Evolutionary conservation across 441 rosid genomes (phyloP).

Genomic region (Eruca vesicaria): DNA sequence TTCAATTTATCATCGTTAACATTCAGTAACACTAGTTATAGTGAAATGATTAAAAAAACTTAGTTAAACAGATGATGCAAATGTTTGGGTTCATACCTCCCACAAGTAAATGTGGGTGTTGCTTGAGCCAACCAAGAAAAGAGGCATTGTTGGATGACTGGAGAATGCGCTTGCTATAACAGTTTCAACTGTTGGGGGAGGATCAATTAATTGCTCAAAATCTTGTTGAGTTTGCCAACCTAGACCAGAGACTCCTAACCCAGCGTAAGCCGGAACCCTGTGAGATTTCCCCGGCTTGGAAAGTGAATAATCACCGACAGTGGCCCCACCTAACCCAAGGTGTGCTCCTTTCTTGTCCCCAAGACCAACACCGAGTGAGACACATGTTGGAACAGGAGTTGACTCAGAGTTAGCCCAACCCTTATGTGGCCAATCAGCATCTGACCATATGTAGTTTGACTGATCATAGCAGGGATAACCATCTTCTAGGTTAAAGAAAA

Average conservation of each 20-base stretch:
- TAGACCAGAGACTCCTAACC: constrained; percentile 67
- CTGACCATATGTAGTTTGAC: constrained; percentile 67
- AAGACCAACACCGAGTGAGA: constrained; percentile 79
- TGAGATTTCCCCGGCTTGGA: constrained; percentile 59
- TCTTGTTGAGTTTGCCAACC: constrained; percentile 90
- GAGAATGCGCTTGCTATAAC: constrained; percentile 80
- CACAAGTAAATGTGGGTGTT: constrained; percentile 89
- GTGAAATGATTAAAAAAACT: background rate
- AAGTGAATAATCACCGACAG: constrained; percentile 53
- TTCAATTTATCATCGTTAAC: background rate
- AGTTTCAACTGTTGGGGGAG: constrained; percentile 73
- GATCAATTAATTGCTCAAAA: constrained; percentile 70
- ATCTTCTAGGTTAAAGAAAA: constrained; percentile 73
- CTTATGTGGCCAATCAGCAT: constrained; percentile 89
- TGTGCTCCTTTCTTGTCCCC: constrained; percentile 77
- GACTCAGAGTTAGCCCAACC: constrained; percentile 91
- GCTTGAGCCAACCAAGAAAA: constrained; percentile 94
- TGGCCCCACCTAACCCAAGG: constrained; percentile 83
- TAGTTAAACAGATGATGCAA: constrained; percentile 5
- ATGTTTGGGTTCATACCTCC: constrained; percentile 67
- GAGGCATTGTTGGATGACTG: constrained; percentile 88
- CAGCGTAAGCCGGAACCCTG: constrained; percentile 69
- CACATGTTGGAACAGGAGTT: constrained; percentile 72
- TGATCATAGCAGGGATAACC: constrained; percentile 40
- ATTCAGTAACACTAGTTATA: background rate